Base-by-base conservation (phyloP, 2,329 filamentous ascomycete genomes). In the Colletotrichum orbiculare region DNA sequence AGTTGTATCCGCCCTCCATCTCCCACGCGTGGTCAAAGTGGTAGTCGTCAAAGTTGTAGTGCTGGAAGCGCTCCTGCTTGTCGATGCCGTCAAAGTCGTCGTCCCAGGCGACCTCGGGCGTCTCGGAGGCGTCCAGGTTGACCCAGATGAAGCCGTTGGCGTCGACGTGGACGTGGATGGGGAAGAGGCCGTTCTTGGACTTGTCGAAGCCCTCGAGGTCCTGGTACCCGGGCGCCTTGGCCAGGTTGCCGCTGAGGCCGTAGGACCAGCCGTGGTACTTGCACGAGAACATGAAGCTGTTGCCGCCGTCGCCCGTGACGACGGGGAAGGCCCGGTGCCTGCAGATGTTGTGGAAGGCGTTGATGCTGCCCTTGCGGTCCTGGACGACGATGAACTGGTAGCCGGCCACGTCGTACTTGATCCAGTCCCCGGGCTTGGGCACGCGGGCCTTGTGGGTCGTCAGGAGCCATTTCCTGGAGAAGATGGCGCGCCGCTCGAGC, bases 191-290 rank as follows among this genome's bases (percentile, higher is more conserved):
- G 67, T 89, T 88, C 71, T 85, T 75, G 10, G 77, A 75, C 73
- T 82, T 85, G 68, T 87, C 82, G 69, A 89, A 89, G 8, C 82
- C 84, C 2, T 79, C 76, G 1, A 88, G 74, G 17, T 83, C 80
- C 45, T 87, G 81, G 69, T 87, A 89, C 2, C 83, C 81, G 0
- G 87, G 87, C 2, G 87, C 87, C 72, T 89, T 89, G 34, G 86
- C 82, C 3, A 89, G 77, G 53, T 84, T 83, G 12, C 87, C 87
- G 35, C 78, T 80, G 2, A 86, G 77, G 48, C 85, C 83, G 66
- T 89, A 89, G 2, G 84, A 86, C 87, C 87, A 89, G 46, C 86
- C 86, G 70, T 89, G 87, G 69, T 89, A 89, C 64, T 83, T 83
- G 78, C 87, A 89, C 0, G 83, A 79, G 42, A 89, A 80, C 41